These are phyloP conservation scores for Nicotiana obtusifolia DNA, from an alignment of 257 asterid species.

Conservation along the genomic window DNA sequence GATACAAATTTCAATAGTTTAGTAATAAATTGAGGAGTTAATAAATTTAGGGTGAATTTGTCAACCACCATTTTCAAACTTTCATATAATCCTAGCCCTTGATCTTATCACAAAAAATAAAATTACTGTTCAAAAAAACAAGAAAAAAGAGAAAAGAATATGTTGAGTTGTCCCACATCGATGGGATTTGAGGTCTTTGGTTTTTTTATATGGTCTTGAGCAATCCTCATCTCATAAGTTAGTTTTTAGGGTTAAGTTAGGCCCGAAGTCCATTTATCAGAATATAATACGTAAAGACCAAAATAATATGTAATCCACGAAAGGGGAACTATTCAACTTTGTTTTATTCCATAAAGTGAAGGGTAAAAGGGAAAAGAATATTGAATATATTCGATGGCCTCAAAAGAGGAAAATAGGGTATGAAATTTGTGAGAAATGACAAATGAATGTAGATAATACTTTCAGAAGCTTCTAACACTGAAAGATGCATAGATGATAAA, in stretches of 20 bases:
- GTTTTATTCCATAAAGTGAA: not conserved
- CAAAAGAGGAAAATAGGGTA: not conserved
- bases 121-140: no score
- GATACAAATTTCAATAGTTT: no score
- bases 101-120: not conserved
- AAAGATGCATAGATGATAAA: no score
- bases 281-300: not conserved
- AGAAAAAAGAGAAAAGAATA: no score
- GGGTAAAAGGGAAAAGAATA: not conserved
- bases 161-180: no score
- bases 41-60: not conserved
- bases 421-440: not conserved
- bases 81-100: not conserved
- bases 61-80: not conserved
- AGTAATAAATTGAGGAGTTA: no score
- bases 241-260: no score
- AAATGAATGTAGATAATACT: not conserved
- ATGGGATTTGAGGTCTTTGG: no score
- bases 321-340: not conserved
- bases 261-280: no score
- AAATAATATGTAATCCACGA: not conserved
- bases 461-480: not conserved
- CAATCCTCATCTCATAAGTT: no score
- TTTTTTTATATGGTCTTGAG: no score
- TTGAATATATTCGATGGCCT: not conserved